Conservation (phyloP, 2,329 filamentous ascomycete species). For the Pochonia chlamydosporia region DNA sequence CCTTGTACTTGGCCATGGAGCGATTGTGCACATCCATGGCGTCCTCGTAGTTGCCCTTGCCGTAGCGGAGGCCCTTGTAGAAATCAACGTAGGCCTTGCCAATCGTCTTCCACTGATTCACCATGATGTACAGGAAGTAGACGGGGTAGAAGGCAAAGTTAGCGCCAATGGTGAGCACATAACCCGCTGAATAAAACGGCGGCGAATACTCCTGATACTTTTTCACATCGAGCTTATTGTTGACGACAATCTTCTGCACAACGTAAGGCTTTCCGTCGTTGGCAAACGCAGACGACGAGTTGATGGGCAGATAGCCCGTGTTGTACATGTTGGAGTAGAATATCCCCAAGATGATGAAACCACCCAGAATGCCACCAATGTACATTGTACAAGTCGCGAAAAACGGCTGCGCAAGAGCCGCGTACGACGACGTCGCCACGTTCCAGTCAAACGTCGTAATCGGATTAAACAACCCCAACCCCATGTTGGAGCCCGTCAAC, state of each 20-base stretch:
- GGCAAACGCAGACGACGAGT: constrained; percentile 35
- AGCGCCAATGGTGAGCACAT: constrained; percentile 33
- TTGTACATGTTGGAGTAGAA: constrained; percentile 38
- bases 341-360: constrained; percentile 32
- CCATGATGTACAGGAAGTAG: constrained; percentile 36
- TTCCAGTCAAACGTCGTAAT: constrained; percentile 36
- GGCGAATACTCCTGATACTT: constrained; percentile 37
- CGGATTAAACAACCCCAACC: constrained; percentile 31
- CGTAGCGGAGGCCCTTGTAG: constrained; percentile 30
- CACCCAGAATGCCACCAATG: constrained; percentile 27
- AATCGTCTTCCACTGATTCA: constrained; percentile 24
- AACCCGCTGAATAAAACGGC: constrained; percentile 37
- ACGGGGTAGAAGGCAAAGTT: constrained; percentile 40
- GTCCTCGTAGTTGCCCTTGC: constrained; percentile 34
- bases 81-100: constrained; percentile 31
- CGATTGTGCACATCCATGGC: constrained; percentile 34
- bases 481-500: constrained; percentile 36
- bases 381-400: constrained; percentile 35
- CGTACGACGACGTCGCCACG: constrained; percentile 30
- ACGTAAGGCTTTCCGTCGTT: constrained; percentile 33
- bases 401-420: constrained; percentile 28
- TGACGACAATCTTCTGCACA: constrained; percentile 26
- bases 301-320: constrained; percentile 40
- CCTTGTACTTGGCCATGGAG: constrained; percentile 34
- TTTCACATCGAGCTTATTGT: constrained; percentile 30